These are phyloP conservation scores for Trichophyton benhamiae DNA, from an alignment of 2,329 filamentous ascomycete genomes.

Conservation along the genomic window DNA sequence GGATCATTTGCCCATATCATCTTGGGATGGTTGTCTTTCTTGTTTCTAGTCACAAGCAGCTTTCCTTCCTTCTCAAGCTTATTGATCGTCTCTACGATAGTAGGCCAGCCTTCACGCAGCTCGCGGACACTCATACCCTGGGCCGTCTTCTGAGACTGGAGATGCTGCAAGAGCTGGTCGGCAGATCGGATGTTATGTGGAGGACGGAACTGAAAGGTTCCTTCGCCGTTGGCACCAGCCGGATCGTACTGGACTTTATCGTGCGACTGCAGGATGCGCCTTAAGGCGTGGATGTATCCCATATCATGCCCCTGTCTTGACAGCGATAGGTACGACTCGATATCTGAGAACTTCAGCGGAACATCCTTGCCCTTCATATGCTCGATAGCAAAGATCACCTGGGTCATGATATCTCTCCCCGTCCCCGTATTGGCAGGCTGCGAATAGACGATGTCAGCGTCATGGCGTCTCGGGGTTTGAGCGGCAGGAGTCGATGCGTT, in stretches of 20 bases:
- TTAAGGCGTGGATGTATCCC: conserved; percentile 48
- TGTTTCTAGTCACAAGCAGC: conserved; percentile 74
- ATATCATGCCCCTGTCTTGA: conserved; percentile 49
- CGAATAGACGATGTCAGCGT: conserved; percentile 50
- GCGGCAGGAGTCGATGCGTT: conserved; percentile 27
- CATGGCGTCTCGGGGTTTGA: conserved; percentile 50
- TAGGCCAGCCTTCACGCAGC: conserved; percentile 89
- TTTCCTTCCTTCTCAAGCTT: conserved; percentile 65
- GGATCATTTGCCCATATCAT: conserved; percentile 86
- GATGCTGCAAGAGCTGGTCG: conserved; percentile 63
- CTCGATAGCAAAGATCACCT: conserved; percentile 76
- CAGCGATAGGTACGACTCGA: conserved; percentile 69
- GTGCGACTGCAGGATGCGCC: conserved; percentile 54
- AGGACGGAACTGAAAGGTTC: conserved; percentile 73
- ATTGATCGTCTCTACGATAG: conserved; percentile 66
- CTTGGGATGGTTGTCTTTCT: conserved; percentile 78
- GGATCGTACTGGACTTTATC: conserved; percentile 50
- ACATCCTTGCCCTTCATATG: conserved; percentile 62
- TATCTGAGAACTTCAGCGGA: conserved; percentile 58
- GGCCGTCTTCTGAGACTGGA: conserved; percentile 71
- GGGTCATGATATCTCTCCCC: conserved; percentile 70
- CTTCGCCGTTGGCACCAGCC: conserved; percentile 51
- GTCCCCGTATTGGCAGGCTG: conserved; percentile 65
- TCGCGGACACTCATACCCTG: conserved; percentile 75
- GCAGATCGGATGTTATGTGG: conserved; percentile 70